Evolutionary conservation across 2,329 filamentous ascomycete genomes (phyloP).

Genomic region (Venturia nashicola): DNA sequence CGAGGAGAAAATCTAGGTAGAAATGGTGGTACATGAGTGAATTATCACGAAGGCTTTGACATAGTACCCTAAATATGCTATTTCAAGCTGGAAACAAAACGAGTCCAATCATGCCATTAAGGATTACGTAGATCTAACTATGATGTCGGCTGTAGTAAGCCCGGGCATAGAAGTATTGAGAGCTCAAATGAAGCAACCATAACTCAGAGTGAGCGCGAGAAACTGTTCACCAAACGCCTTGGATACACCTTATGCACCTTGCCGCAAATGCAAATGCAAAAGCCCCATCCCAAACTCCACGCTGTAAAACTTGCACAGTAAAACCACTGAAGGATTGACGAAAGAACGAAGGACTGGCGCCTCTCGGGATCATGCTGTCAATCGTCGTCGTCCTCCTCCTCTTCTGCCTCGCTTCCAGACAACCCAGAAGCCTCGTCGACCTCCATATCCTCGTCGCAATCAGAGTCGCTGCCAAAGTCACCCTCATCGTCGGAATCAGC

Average conservation of each 20-base stretch:
- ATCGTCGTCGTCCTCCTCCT: conserved; percentile 44
- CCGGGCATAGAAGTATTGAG: background rate
- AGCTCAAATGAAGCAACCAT: background rate
- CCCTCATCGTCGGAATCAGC: conserved; percentile 45
- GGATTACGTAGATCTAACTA: background rate
- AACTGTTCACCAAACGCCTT: background rate
- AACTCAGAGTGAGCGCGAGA: background rate
- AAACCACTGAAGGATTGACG: background rate
- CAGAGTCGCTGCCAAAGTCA: conserved; percentile 43
- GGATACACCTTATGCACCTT: background rate
- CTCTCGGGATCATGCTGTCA: conserved; percentile 20
- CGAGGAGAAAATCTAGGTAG: too few species aligned
- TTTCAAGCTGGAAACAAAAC: background rate
- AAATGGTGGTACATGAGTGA: too few species aligned
- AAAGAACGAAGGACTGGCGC: background rate
- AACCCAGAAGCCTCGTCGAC: conserved; percentile 49
- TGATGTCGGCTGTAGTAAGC: background rate
- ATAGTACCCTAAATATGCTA: too few species aligned
- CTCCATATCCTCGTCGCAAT: conserved; percentile 37
- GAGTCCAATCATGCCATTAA: background rate
- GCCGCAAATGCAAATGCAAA: background rate
- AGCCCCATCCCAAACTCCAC: background rate
- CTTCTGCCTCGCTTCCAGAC: conserved; percentile 46
- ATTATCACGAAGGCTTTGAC: too few species aligned
- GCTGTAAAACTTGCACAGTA: conserved; percentile 4